Evolutionary conservation across 495 filamentous ascomycete genomes (phyloP), one percentile per base, ranked within the genome.

Genomic region (Penicillium waksmanii): DNA sequence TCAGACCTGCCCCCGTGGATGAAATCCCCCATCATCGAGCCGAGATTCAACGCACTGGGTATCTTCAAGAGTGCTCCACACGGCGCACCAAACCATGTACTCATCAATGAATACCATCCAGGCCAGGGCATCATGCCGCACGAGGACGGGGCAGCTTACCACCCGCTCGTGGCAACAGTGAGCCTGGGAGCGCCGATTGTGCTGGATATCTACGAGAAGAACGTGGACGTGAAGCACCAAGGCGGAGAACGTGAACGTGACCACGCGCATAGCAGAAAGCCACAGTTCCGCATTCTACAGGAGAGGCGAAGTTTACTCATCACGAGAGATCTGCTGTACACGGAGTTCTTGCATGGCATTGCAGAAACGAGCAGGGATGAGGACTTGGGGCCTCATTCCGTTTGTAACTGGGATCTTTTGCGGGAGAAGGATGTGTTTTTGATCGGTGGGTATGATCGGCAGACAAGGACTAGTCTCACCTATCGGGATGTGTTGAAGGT

Each of bases 81-180:
- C 64, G 58, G 74, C 10, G 78, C 73, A 3, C 92, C 94, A 33
- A 98, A 98, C 60, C 95, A 98, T 77, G 89, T 95, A 48, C 80
- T 98, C 17, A 84, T 98, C 42, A 98, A 98, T 66, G 93, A 97
- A 73, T 98, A 98, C 73, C 74, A 73, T 1, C 86, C 91, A 0
- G 91, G 91, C 1, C 89, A 96, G 62, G 95, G 95, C 7, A 98
- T 98, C 60, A 94, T 97, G 90, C 86, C 93, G 53, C 95, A 98
- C 68, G 93, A 98, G 74, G 95, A 98, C 66, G 95, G 95, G 1
- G 70, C 81, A 2, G 92, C 94, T 1, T 98, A 98, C 68, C 79
- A 89, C 62, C 89, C 90, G 2, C 83, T 96, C 27, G 94, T 97
- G 4, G 93, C 91, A 43, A 98, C 95, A 4, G 87, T 98, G 50